Evolutionary conservation across 352 stramenopile genomes (phyloP).

Genomic region (Phytophthora citricola): DNA sequence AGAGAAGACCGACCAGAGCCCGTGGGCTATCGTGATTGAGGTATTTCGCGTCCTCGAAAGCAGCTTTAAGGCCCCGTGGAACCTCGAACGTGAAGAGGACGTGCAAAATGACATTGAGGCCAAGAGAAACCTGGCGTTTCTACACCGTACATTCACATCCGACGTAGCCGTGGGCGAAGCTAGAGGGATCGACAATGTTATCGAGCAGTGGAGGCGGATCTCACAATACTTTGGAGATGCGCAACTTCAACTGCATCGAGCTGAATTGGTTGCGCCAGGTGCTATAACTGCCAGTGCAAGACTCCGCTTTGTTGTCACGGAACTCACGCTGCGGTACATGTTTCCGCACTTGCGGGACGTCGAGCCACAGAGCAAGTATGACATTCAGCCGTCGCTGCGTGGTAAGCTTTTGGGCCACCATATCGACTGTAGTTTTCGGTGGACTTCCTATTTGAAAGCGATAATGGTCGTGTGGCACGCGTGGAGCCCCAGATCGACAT

Average conservation of each 20-base stretch:
- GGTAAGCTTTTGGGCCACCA: constrained; percentile 1
- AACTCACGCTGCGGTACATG: constrained; percentile 8
- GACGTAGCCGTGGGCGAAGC: background rate
- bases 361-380: constrained; percentile 8
- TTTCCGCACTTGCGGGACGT: constrained; percentile 4
- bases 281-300: background rate
- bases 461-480: constrained; percentile 9
- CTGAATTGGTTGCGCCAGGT: background rate
- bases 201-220: background rate
- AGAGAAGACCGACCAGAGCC: background rate
- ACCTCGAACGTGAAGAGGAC: background rate
- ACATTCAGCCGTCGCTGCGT: constrained; percentile 3
- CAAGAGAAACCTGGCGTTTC: background rate
- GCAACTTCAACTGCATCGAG: background rate
- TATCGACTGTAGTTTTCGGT: constrained; percentile 7
- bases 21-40: constrained; percentile 5
- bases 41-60: constrained; percentile 2
- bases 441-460: constrained; percentile 15
- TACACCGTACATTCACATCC: background rate
- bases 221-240: constrained; percentile 1
- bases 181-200: background rate
- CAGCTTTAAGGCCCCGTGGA: constrained; percentile 3
- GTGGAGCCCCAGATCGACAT: constrained; percentile 12
- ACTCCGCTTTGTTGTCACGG: background rate
- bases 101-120: constrained; percentile 3